Evolutionary conservation across 345 rosid species (phyloP), one percentile per base, ranked within the genome.

Genomic region (Arabis hirsuta): DNA sequence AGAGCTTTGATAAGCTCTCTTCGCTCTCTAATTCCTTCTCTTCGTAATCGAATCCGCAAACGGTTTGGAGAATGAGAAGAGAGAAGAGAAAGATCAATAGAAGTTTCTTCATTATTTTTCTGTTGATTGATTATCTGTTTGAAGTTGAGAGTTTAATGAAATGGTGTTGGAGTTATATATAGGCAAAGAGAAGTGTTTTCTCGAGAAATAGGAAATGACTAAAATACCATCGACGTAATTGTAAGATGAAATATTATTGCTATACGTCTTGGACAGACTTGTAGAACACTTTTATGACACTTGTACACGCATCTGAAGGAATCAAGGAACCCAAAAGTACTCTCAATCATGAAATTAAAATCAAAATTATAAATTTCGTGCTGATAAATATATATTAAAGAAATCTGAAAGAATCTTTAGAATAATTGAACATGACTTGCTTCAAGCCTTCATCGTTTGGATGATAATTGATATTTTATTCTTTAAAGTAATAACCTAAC

Each of bases 11-110:
- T 61, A 89, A 68, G 55, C 80, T 75, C 24, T 92, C 90, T 46
- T 92, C 94, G 0, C 87, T 80, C 10, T 65, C 87, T 78, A 91
- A 61, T 24, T 92, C 96, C 31, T 78, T 79, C 53, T 88, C 89
- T 4, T 84, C 77, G 83, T 84, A 89, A 10, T 92, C 89, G 11
- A 92, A 82, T 62, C 94, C 69, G 44, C 78, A 36, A 2, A 73
- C 74, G 1, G 76, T 62, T 57, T 82, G 84, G 24, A 85, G 67
- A 38, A 83, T 63, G 59, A 86, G 41, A 68, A 73, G 69, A 13
- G 84, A 51, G 7, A 81, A 72, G 31, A 86, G 76, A 24, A 71
- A 80, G 43, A 69, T 73, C 7, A 83, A 7, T 20, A 81, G 38
- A 62, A 78, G 32, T 45, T 67, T 85, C 64, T 69, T 79, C 72